These are phyloP conservation scores for Verticillium tricorpus DNA, from an alignment of 2,329 filamentous ascomycete genomes.

Conservation along the genomic window DNA sequence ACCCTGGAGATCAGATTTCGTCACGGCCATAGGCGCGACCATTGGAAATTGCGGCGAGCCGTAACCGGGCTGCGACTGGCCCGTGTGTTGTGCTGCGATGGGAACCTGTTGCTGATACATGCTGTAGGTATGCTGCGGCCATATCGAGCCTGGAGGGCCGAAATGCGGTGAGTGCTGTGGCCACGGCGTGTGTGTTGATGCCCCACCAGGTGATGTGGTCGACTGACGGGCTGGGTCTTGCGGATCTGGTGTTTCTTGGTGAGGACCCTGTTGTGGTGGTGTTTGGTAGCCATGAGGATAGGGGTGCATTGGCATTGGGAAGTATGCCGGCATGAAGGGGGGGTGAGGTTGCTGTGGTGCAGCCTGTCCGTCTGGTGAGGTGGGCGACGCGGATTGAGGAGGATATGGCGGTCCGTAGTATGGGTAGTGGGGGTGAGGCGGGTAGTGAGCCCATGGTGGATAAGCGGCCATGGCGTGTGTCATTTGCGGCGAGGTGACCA, in stretches of 20 bases:
- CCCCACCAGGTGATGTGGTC: background rate
- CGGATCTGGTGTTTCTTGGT: background rate
- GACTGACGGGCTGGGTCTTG: background rate
- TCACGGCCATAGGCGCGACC: constrained; percentile 9
- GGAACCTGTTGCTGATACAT: constrained; percentile 15
- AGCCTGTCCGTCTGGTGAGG: background rate
- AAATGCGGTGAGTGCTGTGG: background rate
- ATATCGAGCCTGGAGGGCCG: constrained; percentile 5
- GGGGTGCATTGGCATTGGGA: background rate
- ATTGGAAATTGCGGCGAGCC: constrained; percentile 13
- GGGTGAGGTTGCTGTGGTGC: background rate
- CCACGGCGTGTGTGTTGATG: background rate
- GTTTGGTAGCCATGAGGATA: background rate
- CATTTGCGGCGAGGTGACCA: constrained; percentile 13
- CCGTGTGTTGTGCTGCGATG: constrained; percentile 13
- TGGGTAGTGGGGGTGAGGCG: constrained; percentile 6
- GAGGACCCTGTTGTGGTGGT: background rate
- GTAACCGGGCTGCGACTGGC: constrained; percentile 6
- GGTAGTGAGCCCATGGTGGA: constrained; percentile 11
- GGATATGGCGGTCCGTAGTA: constrained; percentile 11
- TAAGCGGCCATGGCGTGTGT: constrained; percentile 9
- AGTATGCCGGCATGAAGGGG: constrained; percentile 2
- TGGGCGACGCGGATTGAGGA: background rate
- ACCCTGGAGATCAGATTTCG: constrained; percentile 9
- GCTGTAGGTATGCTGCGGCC: constrained; percentile 12